phyloP scores from a whole-genome alignment of 495 filamentous ascomycete species.

The Elasticomyces elasticus region DNA sequence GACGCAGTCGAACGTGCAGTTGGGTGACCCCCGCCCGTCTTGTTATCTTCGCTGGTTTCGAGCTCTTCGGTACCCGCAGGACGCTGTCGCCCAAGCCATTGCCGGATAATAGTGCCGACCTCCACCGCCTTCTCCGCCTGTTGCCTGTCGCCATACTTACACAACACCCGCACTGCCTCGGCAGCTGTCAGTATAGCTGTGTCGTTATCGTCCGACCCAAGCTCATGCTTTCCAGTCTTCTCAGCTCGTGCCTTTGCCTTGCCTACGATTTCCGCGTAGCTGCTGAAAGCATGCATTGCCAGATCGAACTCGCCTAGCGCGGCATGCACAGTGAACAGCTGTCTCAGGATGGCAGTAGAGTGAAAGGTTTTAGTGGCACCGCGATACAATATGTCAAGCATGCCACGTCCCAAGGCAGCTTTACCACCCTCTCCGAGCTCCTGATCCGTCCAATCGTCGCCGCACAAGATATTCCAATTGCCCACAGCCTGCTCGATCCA shows the following conservation, averaged over 20 bases:
- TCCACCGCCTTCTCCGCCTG: constrained; percentile 68
- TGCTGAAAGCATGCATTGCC: constrained; percentile 75
- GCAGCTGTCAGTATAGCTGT: constrained; percentile 64
- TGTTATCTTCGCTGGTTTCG: constrained; percentile 52
- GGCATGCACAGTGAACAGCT: constrained; percentile 80
- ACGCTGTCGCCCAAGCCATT: constrained; percentile 46
- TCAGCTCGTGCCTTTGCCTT: constrained; percentile 69
- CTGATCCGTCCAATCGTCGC: constrained; percentile 60
- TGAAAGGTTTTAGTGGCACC: constrained; percentile 89
- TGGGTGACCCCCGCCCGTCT: constrained; percentile 41
- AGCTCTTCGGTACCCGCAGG: constrained; percentile 46
- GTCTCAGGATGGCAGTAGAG: constrained; percentile 73
- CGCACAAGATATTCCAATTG: constrained; percentile 77
- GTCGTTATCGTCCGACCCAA: constrained; percentile 66
- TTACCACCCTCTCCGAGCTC: constrained; percentile 74
- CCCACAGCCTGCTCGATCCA: constrained; percentile 70
- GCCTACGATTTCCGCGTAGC: constrained; percentile 76
- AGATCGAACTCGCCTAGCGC: constrained; percentile 79
- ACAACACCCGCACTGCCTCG: constrained; percentile 69
- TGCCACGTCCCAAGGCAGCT: constrained; percentile 55
- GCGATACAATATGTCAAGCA: constrained; percentile 52
- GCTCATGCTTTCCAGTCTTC: constrained; percentile 62
- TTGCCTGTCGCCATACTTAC: constrained; percentile 61
- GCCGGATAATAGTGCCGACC: constrained; percentile 54
- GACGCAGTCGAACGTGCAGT: background rate